phyloP scores from a whole-genome alignment of 1,284 basidiomycete genomes.

The Sporisorium scitamineum region DNA sequence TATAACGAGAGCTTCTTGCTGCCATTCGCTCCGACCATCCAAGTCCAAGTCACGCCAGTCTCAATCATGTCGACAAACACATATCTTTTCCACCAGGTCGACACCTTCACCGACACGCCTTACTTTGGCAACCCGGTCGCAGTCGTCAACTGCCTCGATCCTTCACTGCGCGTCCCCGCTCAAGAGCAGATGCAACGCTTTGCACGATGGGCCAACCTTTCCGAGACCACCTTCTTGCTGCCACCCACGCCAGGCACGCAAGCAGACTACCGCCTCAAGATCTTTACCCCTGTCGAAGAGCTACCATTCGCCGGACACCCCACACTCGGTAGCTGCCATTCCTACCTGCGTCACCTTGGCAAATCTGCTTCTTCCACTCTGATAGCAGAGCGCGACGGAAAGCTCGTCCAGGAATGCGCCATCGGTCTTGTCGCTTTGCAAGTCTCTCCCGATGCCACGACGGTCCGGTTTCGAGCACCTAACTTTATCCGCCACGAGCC shows the following conservation, averaged over 20 bases:
- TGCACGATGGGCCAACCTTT: slow-evolving; percentile 62
- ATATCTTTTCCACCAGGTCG: slow-evolving; percentile 54
- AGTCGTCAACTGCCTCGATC: slow-evolving; percentile 50
- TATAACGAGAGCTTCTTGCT: too few relatives aligned
- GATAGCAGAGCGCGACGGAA: slow-evolving; percentile 14
- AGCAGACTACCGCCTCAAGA: slow-evolving; percentile 58
- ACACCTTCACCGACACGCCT: slow-evolving; percentile 53
- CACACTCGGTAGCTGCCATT: slow-evolving; percentile 58
- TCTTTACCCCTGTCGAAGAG: slow-evolving; percentile 57
- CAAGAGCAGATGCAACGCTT: slow-evolving; percentile 54
- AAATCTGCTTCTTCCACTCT: neutral
- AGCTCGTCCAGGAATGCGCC: slow-evolving; percentile 57
- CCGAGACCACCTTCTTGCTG: slow-evolving; percentile 62
- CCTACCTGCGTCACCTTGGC: slow-evolving; percentile 42
- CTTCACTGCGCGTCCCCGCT: slow-evolving; percentile 14
- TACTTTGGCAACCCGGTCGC: slow-evolving; percentile 62
- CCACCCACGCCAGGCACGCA: slow-evolving; percentile 22
- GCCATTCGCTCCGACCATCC: too few relatives aligned
- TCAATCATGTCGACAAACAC: slow-evolving; percentile 20
- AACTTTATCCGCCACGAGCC: slow-evolving; percentile 40
- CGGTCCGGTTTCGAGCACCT: slow-evolving; percentile 47
- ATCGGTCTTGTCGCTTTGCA: slow-evolving; percentile 48
- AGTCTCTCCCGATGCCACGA: slow-evolving; percentile 14
- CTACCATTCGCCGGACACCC: slow-evolving; percentile 65
- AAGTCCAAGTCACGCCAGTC: too few relatives aligned